A percentile compares a stretch with the other conserved stretches of the same genome.
Evolutionary conservation across 495 filamentous ascomycete genomes (phyloP).

Genomic region (Xylaria sp.): DNA sequence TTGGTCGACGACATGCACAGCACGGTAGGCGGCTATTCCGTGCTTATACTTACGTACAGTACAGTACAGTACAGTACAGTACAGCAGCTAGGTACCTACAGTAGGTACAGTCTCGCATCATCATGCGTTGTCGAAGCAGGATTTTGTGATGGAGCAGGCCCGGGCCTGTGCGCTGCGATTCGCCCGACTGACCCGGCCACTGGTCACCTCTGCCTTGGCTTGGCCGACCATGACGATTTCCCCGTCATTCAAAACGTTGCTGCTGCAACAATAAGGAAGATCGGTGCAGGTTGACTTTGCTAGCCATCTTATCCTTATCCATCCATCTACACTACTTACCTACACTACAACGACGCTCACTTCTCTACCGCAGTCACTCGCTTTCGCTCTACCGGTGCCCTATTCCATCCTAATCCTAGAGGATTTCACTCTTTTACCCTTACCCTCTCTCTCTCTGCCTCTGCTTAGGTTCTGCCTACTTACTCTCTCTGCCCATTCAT

Average conservation of each 20-base stretch:
- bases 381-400: no score
- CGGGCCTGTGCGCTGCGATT: background rate
- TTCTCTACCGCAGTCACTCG: background rate
- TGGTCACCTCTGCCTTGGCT: background rate
- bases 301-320: no score
- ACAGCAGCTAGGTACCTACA: no score
- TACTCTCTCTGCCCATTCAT: background rate
- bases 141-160: background rate
- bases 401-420: no score
- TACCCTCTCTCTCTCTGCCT: background rate
- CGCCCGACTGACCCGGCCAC: background rate
- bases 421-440: background rate
- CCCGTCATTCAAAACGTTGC: conserved; percentile 3
- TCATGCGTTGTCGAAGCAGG: conserved; percentile 14
- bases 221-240: background rate
- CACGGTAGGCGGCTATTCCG: conserved; percentile 12
- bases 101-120: no score
- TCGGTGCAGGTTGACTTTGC: no score
- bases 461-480: no score
- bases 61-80: no score
- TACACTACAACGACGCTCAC: background rate
- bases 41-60: conserved; percentile 14
- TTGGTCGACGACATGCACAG: background rate
- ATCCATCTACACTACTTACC: no score
- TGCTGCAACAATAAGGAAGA: conserved; percentile 11